A percentile compares a stretch with the other conserved stretches of the same genome.
phyloP scores from a whole-genome alignment of 2,329 filamentous ascomycete species.

The Fusarium citri region DNA sequence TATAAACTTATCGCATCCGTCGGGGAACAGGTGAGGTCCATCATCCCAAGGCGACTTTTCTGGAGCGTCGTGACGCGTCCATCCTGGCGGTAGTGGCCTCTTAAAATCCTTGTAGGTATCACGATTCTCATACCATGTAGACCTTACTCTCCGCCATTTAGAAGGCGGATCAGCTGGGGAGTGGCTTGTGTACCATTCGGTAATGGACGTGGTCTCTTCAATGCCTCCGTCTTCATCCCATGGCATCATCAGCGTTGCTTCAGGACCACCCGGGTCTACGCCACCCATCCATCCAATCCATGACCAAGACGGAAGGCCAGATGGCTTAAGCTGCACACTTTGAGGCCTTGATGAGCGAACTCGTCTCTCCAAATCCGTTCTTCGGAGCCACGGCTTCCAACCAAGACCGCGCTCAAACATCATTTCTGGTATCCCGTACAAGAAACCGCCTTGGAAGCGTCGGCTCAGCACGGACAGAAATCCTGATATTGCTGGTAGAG shows the following conservation, averaged over 20 bases:
- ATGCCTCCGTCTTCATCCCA: neutral
- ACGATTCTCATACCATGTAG: slow-evolving; percentile 13
- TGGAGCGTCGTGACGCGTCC: slow-evolving; percentile 5
- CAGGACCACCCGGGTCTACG: neutral
- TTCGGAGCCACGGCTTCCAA: neutral
- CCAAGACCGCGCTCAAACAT: slow-evolving; percentile 12
- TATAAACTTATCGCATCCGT: slow-evolving; percentile 4
- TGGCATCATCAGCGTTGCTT: neutral
- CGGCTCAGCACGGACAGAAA: slow-evolving; percentile 9
- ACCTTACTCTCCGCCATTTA: neutral
- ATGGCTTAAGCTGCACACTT: neutral
- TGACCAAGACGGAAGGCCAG: slow-evolving; percentile 19
- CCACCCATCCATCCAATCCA: slow-evolving; percentile 19
- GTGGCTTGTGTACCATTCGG: slow-evolving; percentile 9
- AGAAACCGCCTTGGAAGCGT: slow-evolving; percentile 2
- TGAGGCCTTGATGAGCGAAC: neutral
- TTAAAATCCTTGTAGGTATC: slow-evolving; percentile 4
- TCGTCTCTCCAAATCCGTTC: neutral
- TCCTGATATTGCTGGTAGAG: neutral
- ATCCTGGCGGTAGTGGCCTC: neutral
- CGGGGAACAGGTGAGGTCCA: neutral
- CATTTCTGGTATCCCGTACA: slow-evolving; percentile 17
- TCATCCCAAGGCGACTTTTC: neutral
- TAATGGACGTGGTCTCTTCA: slow-evolving; percentile 1
- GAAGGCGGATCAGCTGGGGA: neutral